Base-by-base conservation (phyloP, 2,329 filamentous ascomycete species). In the Aspergillus chevalieri region DNA sequence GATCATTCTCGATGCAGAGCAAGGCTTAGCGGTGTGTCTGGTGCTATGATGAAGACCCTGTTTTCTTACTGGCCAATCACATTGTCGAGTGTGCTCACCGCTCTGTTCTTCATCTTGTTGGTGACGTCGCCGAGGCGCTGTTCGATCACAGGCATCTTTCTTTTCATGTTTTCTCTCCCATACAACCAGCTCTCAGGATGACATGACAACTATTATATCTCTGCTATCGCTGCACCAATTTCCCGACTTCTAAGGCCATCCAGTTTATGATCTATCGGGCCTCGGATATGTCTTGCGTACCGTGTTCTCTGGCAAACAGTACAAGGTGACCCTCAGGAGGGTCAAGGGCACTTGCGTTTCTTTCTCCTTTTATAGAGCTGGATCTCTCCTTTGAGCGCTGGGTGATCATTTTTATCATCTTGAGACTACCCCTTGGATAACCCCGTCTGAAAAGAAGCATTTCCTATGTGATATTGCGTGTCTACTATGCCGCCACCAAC, bases 261-360 rank as follows among this genome's bases (percentile, higher is more conserved):
- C 47, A 50, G 22, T 19, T 19, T 30, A 30, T 30, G 26, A 30
- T 12, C 26, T 12, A 4, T 12, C 26, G 4, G 10, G 26, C 39
- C 52, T 47, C 50, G 60, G 60, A 62, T 54, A 66, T 66, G 64
- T 59, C 51, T 57, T 50, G 47, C 50, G 57, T 52, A 7, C 47
- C 53, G 58, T 52, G 47, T 52, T 48, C 43, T 46, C 49, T 60
- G 50, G 57, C 52, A 47, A 51, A 55, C 51, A 48, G 53, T 57
- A 55, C 52, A 45, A 54, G 51, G 61, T 53, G 57, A 59, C 57
- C 51, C 55, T 30, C 57, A 55, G 56, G 58, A 61, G 59, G 59
- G 58, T 58, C 56, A 54, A 55, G 53, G 47, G 38, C 38, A 41
- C 38, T 21, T 61, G 57, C 53, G 30, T 41, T 60, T 51, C 47